Base-by-base conservation (phyloP, 1,284 basidiomycete genomes). In the Boletus nobilissimus region DNA sequence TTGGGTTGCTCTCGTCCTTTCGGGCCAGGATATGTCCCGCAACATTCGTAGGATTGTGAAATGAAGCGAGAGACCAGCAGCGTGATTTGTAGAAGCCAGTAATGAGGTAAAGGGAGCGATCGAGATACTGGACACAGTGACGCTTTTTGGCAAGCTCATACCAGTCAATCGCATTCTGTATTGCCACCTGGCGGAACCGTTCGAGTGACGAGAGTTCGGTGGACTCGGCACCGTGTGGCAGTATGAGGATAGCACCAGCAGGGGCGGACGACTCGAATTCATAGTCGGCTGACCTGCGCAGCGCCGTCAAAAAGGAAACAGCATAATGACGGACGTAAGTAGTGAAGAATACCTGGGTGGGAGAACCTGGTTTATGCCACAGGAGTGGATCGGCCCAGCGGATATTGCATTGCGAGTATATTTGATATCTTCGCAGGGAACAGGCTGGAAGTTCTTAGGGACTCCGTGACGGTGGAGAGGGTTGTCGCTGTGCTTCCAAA, bases 11-110 rank as follows among this genome's bases (percentile, higher is more conserved):
- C 19, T 34, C 26, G 34, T 62, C 60, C 60, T 24, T 62, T 36
- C 26, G 60, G 60, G 34, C 60, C 60, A 34, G 19, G 60, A 62
- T 62, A 11, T 72, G 63, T 38, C 70, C 60, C 16, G 70, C 40
- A 16, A 5, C 57, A 36, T 36, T 14, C 22, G 70, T 71, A 32
- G 32, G 70, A 29, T 72, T 72, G 26, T 32, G n/a, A 8, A 48
- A 72, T 48, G 70, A 72, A 16, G 36, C 66, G 24, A 68, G 66
- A 36, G 66, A 46, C 66, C 66, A 68, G 43, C 32, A 68, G 34
- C 19, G 32, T 48, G 66, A 32, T 68, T 68, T 68, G 34, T 46
- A 68, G 46, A 46, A 68, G 13, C 66, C 66, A 11, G 66, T 68
- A 34, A 48, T 48, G 32, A 68, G 66, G 34, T 68, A 68, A 68